These are phyloP conservation scores for Amanita molliuscula DNA, from an alignment of 768 basidiomycete genomes.

Conservation along the genomic window DNA sequence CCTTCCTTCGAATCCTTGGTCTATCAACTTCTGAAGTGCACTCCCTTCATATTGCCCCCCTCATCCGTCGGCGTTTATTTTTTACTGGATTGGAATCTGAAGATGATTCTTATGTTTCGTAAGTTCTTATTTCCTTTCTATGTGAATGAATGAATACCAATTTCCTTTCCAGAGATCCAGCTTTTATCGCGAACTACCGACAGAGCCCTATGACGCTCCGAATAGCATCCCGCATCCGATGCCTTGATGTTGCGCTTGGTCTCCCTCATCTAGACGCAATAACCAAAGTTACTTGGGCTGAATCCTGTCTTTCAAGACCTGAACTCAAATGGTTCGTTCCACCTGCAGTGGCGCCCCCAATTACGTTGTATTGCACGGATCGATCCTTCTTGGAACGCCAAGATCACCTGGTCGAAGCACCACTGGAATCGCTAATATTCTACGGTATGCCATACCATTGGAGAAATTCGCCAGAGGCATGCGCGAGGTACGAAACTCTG, in stretches of 20 bases:
- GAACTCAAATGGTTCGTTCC: constrained; percentile 80
- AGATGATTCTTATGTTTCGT: constrained; percentile 35
- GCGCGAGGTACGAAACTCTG: constrained; percentile 31
- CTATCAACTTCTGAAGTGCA: constrained; percentile 58
- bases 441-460: constrained; percentile 75
- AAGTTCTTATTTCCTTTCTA: constrained; percentile 7
- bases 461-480: constrained; percentile 46
- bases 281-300: constrained; percentile 47
- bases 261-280: constrained; percentile 55
- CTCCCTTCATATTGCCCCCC: constrained; percentile 44
- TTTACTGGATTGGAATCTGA: constrained; percentile 39
- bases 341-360: constrained; percentile 77
- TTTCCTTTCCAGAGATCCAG: constrained; percentile 32
- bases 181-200: constrained; percentile 32
- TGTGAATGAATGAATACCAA: not conserved
- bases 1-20: constrained; percentile 67
- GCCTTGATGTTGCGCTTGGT: constrained; percentile 25
- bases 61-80: constrained; percentile 45
- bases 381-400: constrained; percentile 74
- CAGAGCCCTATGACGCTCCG: not conserved
- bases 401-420: constrained; percentile 47
- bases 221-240: not conserved
- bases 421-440: constrained; percentile 64
- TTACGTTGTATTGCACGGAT: constrained; percentile 61
- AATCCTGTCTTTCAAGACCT: constrained; percentile 75